phyloP scores from a whole-genome alignment of 2,329 filamentous ascomycete genomes.

The Pestalotiopsis sp. region DNA sequence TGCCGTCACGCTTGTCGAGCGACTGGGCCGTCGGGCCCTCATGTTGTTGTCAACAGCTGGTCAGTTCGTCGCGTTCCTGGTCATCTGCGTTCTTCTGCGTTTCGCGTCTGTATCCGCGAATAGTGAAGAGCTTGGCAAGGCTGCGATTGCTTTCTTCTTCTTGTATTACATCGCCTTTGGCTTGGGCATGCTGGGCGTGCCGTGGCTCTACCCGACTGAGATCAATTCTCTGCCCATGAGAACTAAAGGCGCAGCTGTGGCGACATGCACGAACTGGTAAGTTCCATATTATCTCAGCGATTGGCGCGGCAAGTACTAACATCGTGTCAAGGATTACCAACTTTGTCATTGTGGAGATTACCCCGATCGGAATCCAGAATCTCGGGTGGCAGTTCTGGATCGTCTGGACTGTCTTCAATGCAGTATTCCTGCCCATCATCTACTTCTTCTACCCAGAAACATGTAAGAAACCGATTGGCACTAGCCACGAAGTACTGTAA shows the following conservation, averaged over 20 bases:
- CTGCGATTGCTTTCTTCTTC: slow-evolving; percentile 34
- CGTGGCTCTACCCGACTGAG: slow-evolving; percentile 45
- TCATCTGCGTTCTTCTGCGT: slow-evolving; percentile 29
- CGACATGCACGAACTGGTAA: slow-evolving; percentile 34
- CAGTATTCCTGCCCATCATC: slow-evolving; percentile 43
- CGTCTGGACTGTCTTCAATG: slow-evolving; percentile 50
- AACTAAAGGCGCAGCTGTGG: slow-evolving; percentile 39
- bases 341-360: slow-evolving; percentile 35
- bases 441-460: slow-evolving; percentile 50
- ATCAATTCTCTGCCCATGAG: slow-evolving; percentile 43
- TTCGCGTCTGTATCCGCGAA: slow-evolving; percentile 24
- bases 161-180: slow-evolving; percentile 34
- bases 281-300: neutral
- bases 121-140: slow-evolving; percentile 26
- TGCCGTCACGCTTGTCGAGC: slow-evolving; percentile 32
- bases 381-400: slow-evolving; percentile 54
- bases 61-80: slow-evolving; percentile 29
- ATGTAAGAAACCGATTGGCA: neutral
- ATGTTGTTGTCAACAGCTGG: slow-evolving; percentile 32
- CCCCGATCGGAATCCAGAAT: slow-evolving; percentile 36
- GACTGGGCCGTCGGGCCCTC: slow-evolving; percentile 29
- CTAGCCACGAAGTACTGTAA: neutral
- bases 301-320: neutral
- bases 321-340: slow-evolving; percentile 34
- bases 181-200: slow-evolving; percentile 37